Conservation (phyloP, 257 asterid species). For the Rauvolfia tetraphylla region DNA sequence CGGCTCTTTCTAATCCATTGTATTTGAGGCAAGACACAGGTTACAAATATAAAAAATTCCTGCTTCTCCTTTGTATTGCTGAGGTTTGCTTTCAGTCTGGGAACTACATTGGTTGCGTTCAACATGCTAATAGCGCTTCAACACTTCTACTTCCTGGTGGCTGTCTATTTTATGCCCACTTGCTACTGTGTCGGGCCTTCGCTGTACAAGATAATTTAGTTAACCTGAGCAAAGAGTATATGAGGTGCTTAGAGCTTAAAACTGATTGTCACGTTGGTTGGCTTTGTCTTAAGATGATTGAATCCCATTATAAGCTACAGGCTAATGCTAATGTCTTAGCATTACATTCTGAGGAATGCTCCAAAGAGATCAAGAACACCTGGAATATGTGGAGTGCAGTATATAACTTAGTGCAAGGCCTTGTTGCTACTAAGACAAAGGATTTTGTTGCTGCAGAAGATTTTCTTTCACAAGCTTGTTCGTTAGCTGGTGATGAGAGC, state of each 20-base stretch:
- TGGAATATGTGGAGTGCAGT: slow-evolving; percentile 70
- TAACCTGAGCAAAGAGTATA: slow-evolving; percentile 50
- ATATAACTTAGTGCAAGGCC: slow-evolving; percentile 72
- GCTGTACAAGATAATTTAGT: slow-evolving; percentile 51
- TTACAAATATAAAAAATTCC: slow-evolving; percentile 55
- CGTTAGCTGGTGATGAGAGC: slow-evolving; percentile 53
- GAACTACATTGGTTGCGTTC: slow-evolving; percentile 52
- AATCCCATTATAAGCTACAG: slow-evolving; percentile 55
- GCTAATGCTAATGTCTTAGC: slow-evolving; percentile 43
- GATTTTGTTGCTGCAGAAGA: slow-evolving; percentile 73
- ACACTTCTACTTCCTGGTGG: slow-evolving; percentile 46
- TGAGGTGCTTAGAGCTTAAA: slow-evolving; percentile 68
- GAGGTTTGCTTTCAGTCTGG: slow-evolving; percentile 79
- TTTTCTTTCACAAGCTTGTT: slow-evolving; percentile 65
- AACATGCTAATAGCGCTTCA: slow-evolving; percentile 54
- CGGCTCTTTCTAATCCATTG: slow-evolving; percentile 47
- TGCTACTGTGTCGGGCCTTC: slow-evolving; percentile 79
- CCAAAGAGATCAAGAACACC: slow-evolving; percentile 53
- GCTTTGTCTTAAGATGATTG: slow-evolving; percentile 73
- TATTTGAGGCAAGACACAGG: slow-evolving; percentile 26
- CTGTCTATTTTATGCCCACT: slow-evolving; percentile 75
- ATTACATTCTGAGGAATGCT: slow-evolving; percentile 59
- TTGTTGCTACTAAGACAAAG: slow-evolving; percentile 55
- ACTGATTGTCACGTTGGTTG: slow-evolving; percentile 77
- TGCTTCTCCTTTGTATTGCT: slow-evolving; percentile 80